Evolutionary conservation across 805 yeast genomes (phyloP), one percentile per base, ranked within the genome.

Genomic region (Myxozyma sirexii): DNA sequence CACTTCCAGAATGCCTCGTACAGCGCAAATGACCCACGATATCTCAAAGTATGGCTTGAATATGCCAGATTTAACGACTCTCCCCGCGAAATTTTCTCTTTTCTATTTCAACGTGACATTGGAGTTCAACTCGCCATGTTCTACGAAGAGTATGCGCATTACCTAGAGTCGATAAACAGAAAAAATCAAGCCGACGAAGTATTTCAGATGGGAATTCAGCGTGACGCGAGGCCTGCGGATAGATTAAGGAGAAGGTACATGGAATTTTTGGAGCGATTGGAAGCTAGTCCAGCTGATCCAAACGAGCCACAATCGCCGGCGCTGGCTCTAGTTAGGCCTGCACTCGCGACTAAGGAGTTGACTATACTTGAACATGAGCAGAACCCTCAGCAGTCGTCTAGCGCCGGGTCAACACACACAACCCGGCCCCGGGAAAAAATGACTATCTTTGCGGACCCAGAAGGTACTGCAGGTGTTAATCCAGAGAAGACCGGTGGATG

Each of bases 11-110:
- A 87, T 65, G 81, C 80, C 33, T 74, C 74, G 0, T 84, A 83
- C 62, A 93, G 91, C 71, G 85, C 84, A 60, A 87, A 92, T 70
- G 97, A 93, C 70, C 84, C 93, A 0, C 75, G 97, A 49, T 91
- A 88, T 69, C 72, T 93, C 51, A 81, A 79, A 62, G 79, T 91
- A 1, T 93, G 99, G 97, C 72, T 92, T 41, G 84, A 84, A 65
- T 91, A 90, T 71, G 83, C 88, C 7, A 81, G 79, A 24, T 84
- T 80, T 68, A 80, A 87, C 1, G 89, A 86, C 60, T 80, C 86
- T 15, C 91, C 92, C 0, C 76, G 83, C 43, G 92, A 87, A 55
- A 77, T 88, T 1, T 91, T 86, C 71, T 77, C 82, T 4, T 90
- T 86, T 69, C 76, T 93, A 73, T 82, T 85, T 44, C 82, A 85